Evolutionary conservation across 2,329 filamentous ascomycete species (phyloP).

Genomic region (Colletotrichum sp.): DNA sequence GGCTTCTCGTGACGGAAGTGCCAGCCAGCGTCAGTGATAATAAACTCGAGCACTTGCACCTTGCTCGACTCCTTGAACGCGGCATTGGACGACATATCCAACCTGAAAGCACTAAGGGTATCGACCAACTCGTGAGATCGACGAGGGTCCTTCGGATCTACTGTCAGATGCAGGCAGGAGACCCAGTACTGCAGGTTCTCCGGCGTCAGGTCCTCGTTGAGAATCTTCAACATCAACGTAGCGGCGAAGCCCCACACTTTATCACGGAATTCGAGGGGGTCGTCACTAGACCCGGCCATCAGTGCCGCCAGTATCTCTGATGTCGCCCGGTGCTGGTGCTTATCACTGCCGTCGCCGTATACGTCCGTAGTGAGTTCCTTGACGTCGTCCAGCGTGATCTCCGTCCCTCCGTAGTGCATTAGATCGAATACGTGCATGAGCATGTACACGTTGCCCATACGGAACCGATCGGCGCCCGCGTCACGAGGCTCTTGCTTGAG

Average conservation of each 20-base stretch:
- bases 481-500: constrained; percentile 97
- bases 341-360: constrained; percentile 93
- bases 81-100: constrained; percentile 94
- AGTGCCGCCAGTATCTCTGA: constrained; percentile 91
- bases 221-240: constrained; percentile 83
- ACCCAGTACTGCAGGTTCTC: constrained; percentile 97
- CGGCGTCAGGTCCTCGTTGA: constrained; percentile 90
- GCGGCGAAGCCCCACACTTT: constrained; percentile 89
- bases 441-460: constrained; percentile 85
- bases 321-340: constrained; percentile 96
- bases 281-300: constrained; percentile 80
- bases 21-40: constrained; percentile 89
- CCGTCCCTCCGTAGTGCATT: constrained; percentile 79
- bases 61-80: constrained; percentile 99
- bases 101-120: constrained; percentile 80
- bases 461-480: constrained; percentile 80
- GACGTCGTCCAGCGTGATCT: constrained; percentile 84
- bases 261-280: constrained; percentile 74
- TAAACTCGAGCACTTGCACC: constrained; percentile 87
- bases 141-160: constrained; percentile 89
- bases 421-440: constrained; percentile 91
- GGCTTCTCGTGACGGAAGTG: constrained; percentile 92
- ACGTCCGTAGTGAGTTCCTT: constrained; percentile 78
- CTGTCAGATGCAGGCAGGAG: constrained; percentile 86
- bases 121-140: constrained; percentile 86